Percentiles rank a stretch among this genome's conserved stretches.
Evolutionary conservation across 441 rosid species (phyloP).

Genomic region (Breynia disticha): DNA sequence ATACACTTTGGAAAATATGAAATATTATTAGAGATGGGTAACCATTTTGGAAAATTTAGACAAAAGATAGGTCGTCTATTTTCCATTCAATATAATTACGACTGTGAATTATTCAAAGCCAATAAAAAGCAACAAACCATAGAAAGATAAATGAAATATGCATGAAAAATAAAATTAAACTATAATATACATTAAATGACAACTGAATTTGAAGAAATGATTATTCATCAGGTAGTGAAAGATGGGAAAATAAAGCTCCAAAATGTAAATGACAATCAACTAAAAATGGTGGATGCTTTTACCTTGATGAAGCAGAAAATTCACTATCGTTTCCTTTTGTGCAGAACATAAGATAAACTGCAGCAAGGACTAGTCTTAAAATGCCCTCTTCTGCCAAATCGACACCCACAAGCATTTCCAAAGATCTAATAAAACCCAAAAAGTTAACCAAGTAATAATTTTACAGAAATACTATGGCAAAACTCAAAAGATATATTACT

Average conservation of each 20-base stretch:
- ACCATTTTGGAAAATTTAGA: no score
- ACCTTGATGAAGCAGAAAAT: slow-evolving; percentile 86
- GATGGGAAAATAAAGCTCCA: background rate
- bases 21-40: no score
- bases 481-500: background rate
- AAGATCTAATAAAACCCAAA: slow-evolving; percentile 52
- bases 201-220: no score
- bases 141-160: no score
- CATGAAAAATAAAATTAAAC: no score
- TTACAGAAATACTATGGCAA: slow-evolving; percentile 4
- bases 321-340: slow-evolving; percentile 66
- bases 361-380: slow-evolving; percentile 74
- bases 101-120: no score
- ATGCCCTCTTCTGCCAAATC: slow-evolving; percentile 90
- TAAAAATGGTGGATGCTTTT: slow-evolving; percentile 16
- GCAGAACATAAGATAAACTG: slow-evolving; percentile 61
- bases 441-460: background rate
- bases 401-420: slow-evolving; percentile 72
- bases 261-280: slow-evolving; percentile 3
- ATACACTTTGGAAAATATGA: no score
- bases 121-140: no score
- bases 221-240: background rate
- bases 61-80: no score
- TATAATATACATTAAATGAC: no score
- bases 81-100: no score